Percentiles rank a stretch among this genome's conserved stretches.
Evolutionary conservation across 2,329 filamentous ascomycete species (phyloP).

Genomic region (Fragosphaeria purpurea): DNA sequence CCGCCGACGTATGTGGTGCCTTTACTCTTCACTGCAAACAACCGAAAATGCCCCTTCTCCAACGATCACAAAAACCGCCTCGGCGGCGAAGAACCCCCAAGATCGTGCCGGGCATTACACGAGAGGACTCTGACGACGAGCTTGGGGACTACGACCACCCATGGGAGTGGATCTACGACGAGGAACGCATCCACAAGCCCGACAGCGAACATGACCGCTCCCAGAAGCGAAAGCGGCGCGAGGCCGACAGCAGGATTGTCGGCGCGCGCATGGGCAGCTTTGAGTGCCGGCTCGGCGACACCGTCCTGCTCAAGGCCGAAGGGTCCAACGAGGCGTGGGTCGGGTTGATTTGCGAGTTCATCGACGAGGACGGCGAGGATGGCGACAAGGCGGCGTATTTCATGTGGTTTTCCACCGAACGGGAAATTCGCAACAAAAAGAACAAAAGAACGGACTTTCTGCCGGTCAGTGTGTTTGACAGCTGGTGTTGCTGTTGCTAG

Average conservation of each 20-base stretch:
- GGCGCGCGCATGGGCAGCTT: constrained; percentile 78
- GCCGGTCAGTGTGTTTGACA: constrained; percentile 36
- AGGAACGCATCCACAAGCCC: constrained; percentile 7
- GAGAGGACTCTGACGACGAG: constrained; percentile 85
- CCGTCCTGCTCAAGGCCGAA: constrained; percentile 78
- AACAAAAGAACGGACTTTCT: constrained; percentile 76
- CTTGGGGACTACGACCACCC: constrained; percentile 60
- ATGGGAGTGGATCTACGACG: constrained; percentile 71
- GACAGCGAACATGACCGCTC: background rate
- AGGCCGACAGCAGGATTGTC: constrained; percentile 47
- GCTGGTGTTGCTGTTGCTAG: too few relatives aligned
- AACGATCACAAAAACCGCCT: background rate
- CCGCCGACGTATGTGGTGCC: too few relatives aligned
- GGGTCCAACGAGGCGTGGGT: constrained; percentile 85
- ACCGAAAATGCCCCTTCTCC: constrained; percentile 10
- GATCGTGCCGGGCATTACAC: constrained; percentile 44
- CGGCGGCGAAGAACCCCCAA: constrained; percentile 8
- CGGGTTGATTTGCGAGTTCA: constrained; percentile 75
- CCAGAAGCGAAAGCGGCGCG: constrained; percentile 26
- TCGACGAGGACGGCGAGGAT: constrained; percentile 57
- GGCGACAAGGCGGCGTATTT: constrained; percentile 76
- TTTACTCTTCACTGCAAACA: too few relatives aligned
- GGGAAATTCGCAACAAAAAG: constrained; percentile 73
- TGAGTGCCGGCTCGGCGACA: constrained; percentile 70
- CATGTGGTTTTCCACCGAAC: constrained; percentile 92